A percentile compares a stretch with the other conserved stretches of the same genome.
Conservation (phyloP, 306 rosid species). For the Spatholobus suberectus region DNA sequence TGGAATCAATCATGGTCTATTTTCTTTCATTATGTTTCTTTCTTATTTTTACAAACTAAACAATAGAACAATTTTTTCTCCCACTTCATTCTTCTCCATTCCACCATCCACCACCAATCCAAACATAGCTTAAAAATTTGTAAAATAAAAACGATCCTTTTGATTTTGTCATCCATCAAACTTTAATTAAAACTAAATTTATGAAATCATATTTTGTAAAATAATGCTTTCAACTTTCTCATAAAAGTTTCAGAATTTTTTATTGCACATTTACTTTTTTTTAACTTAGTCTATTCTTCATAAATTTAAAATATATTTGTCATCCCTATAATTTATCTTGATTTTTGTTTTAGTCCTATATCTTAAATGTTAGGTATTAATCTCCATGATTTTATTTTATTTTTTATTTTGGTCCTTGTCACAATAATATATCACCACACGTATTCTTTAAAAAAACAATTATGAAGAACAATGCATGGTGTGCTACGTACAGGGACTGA, state of each 20-base stretch:
- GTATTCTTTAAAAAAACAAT: not conserved
- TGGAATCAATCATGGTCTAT: no score
- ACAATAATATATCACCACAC: not conserved
- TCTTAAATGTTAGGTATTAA: not conserved
- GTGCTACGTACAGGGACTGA: not conserved
- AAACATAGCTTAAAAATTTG: not conserved
- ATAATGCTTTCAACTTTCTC: not conserved
- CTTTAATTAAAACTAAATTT: not conserved
- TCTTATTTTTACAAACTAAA: no score
- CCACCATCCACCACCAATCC: no score
- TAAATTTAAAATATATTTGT: not conserved
- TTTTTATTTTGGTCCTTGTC: not conserved
- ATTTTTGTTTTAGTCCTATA: not conserved
- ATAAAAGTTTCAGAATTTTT: not conserved
- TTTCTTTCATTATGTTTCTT: no score
- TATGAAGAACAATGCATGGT: no score
- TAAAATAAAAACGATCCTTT: not conserved
- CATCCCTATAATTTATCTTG: not conserved
- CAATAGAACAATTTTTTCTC: no score
- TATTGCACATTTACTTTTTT: not conserved
- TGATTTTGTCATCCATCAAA: not conserved
- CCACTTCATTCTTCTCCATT: no score
- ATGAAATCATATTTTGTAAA: not conserved
- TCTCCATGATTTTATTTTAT: not conserved
- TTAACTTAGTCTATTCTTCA: not conserved